Percentiles rank a stretch among this genome's conserved stretches.
Evolutionary conservation across 2,329 filamentous ascomycete genomes (phyloP).

Genomic region (Arthrobotrys sinensis): DNA sequence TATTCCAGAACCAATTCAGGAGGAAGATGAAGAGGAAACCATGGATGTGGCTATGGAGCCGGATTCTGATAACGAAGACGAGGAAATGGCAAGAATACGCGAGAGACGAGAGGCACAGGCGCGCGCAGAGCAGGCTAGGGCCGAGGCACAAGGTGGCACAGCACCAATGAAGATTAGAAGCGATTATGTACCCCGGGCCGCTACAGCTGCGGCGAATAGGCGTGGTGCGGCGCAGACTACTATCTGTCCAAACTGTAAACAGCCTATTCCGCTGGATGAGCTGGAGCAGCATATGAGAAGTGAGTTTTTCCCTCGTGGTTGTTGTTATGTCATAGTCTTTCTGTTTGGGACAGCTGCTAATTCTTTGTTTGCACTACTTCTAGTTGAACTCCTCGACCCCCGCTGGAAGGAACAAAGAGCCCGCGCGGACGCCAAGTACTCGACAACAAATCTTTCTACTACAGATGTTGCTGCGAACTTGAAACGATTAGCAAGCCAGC

Average conservation of each 20-base stretch:
- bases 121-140: conserved; percentile 82
- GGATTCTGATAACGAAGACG: conserved; percentile 71
- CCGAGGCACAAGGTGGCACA: conserved; percentile 79
- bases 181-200: conserved; percentile 90
- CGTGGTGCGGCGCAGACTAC: conserved; percentile 73
- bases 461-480: conserved; percentile 92
- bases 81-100: conserved; percentile 76
- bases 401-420: conserved; percentile 96
- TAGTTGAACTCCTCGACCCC: conserved; percentile 89
- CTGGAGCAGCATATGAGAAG: conserved; percentile 93
- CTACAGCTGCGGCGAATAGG: conserved; percentile 77
- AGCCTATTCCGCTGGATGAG: conserved; percentile 88
- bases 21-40: conserved; percentile 63
- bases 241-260: conserved; percentile 92
- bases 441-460: conserved; percentile 88
- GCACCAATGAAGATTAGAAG: conserved; percentile 89
- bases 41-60: conserved; percentile 65
- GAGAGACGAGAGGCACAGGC: conserved; percentile 75
- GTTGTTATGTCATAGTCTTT: neutral
- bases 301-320: conserved; percentile 67
- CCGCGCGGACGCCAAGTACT: conserved; percentile 86
- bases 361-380: conserved; percentile 53
- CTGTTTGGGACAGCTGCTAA: conserved; percentile 64
- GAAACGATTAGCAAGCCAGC: conserved; percentile 91
- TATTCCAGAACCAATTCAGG: conserved; percentile 63